Percentiles rank a stretch among this genome's conserved stretches.
phyloP scores from a whole-genome alignment of 345 rosid genomes.

The Euphorbia tirucalli region DNA sequence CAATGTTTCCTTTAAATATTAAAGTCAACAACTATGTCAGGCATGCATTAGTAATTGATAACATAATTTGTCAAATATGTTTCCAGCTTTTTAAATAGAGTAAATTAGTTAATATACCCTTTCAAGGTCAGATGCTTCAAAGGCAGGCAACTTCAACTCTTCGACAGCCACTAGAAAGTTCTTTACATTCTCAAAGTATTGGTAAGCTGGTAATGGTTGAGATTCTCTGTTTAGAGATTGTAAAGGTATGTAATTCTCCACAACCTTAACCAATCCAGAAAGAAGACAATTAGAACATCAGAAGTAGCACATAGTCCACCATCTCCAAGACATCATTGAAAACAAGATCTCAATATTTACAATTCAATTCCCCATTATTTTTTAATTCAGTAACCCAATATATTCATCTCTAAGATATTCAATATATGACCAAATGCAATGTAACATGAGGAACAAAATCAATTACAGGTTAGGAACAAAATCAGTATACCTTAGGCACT shows the following conservation, averaged over 20 bases:
- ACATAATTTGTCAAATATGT: not conserved
- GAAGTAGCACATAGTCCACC: not conserved
- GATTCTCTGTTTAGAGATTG: constrained; percentile 50
- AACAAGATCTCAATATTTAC: not conserved
- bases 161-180: constrained; percentile 81
- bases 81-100: not conserved
- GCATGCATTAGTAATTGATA: not conserved
- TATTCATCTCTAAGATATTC: not conserved
- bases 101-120: constrained; percentile 44
- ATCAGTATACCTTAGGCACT: constrained; percentile 60
- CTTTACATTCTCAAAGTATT: constrained; percentile 86
- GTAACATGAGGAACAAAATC: not conserved
- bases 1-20: constrained; percentile 54
- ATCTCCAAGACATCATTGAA: too few relatives aligned
- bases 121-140: constrained; percentile 95
- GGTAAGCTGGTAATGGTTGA: constrained; percentile 77
- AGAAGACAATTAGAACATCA: constrained; percentile 1
- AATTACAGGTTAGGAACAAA: not conserved
- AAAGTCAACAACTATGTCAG: constrained; percentile 12
- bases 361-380: not conserved
- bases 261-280: constrained; percentile 49
- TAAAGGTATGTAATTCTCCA: constrained; percentile 54
- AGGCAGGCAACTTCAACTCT: constrained; percentile 74
- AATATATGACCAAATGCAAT: not conserved
- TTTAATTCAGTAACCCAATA: not conserved